Percentiles rank a stretch among this genome's conserved stretches.
Conservation (phyloP, 129 eudicot genomes). For the Helichrysum umbraculigerum region DNA sequence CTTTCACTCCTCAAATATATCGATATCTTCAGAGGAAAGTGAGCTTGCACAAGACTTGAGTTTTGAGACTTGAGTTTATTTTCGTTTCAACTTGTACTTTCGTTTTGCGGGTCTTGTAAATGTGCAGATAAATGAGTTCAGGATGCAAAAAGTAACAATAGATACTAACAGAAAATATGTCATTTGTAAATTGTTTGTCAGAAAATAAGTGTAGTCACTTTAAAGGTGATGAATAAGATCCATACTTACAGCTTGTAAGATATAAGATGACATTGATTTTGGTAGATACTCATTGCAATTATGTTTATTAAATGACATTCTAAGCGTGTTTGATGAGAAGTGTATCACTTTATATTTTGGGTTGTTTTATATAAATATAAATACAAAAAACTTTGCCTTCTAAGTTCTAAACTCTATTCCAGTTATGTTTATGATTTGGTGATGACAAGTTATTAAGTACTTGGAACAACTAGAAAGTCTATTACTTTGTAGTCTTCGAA, state of each 20-base stretch:
- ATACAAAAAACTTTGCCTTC: background rate
- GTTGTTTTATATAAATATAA: no score
- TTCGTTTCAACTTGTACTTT: background rate
- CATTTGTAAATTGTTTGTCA: slow-evolving; percentile 26
- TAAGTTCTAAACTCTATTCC: background rate
- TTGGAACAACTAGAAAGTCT: background rate
- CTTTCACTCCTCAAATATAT: slow-evolving; percentile 58
- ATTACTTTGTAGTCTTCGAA: background rate
- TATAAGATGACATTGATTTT: background rate
- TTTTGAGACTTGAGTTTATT: slow-evolving; percentile 13
- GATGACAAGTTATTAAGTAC: background rate
- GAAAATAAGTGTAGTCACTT: slow-evolving; percentile 17
- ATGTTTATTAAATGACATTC: background rate
- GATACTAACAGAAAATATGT: slow-evolving; percentile 1
- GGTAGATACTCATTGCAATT: background rate
- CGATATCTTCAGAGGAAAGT: slow-evolving; percentile 80
- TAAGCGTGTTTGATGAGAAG: background rate
- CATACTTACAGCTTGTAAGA: background rate
- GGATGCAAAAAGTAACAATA: slow-evolving; percentile 6
- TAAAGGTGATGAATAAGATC: slow-evolving; percentile 12
- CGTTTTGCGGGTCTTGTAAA: background rate
- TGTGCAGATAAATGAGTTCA: slow-evolving; percentile 4
- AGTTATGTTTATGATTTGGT: background rate
- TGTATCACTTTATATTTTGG: background rate
- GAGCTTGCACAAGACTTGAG: slow-evolving; percentile 29